Evolutionary conservation across 2,329 filamentous ascomycete species (phyloP).

Genomic region (Aspergillus proliferans): DNA sequence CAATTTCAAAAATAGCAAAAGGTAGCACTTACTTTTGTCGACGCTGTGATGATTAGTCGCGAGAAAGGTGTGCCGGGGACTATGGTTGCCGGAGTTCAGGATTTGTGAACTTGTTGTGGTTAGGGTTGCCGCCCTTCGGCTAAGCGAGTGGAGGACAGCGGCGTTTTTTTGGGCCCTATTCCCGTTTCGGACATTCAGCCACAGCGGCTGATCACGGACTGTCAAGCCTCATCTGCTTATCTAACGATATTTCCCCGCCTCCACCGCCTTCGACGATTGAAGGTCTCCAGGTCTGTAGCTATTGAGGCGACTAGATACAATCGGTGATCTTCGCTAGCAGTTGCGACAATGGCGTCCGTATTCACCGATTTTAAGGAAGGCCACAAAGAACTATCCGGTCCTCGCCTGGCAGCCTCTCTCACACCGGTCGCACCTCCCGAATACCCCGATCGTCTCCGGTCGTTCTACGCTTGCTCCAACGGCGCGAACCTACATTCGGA

Average conservation of each 20-base stretch:
- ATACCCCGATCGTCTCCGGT: slow-evolving; percentile 60
- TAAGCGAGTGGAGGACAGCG: slow-evolving; percentile 31
- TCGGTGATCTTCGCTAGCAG: neutral
- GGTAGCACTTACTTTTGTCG: slow-evolving; percentile 45
- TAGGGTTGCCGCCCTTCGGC: slow-evolving; percentile 41
- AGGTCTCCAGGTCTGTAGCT: too few species aligned
- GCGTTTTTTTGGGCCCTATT: slow-evolving; percentile 22
- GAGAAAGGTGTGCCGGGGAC: slow-evolving; percentile 33
- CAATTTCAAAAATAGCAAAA: slow-evolving; percentile 9
- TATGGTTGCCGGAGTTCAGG: slow-evolving; percentile 33
- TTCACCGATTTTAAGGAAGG: slow-evolving; percentile 69
- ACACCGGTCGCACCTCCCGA: slow-evolving; percentile 60
- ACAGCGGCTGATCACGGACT: slow-evolving; percentile 10
- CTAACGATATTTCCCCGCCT: slow-evolving; percentile 7
- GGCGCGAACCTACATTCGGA: slow-evolving; percentile 60
- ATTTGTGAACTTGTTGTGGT: slow-evolving; percentile 38
- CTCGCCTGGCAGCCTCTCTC: slow-evolving; percentile 66
- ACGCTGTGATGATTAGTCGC: slow-evolving; percentile 45
- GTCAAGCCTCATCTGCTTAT: neutral
- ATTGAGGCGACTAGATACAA: neutral
- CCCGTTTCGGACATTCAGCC: slow-evolving; percentile 9
- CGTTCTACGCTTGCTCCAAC: slow-evolving; percentile 67
- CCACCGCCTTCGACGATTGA: neutral
- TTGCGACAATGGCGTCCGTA: slow-evolving; percentile 60
- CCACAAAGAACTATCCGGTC: slow-evolving; percentile 60